Evolutionary conservation across 371 early-diverging fungal species (phyloP), one percentile per base, ranked within the genome.

Genomic region (Mucor mucedo): DNA sequence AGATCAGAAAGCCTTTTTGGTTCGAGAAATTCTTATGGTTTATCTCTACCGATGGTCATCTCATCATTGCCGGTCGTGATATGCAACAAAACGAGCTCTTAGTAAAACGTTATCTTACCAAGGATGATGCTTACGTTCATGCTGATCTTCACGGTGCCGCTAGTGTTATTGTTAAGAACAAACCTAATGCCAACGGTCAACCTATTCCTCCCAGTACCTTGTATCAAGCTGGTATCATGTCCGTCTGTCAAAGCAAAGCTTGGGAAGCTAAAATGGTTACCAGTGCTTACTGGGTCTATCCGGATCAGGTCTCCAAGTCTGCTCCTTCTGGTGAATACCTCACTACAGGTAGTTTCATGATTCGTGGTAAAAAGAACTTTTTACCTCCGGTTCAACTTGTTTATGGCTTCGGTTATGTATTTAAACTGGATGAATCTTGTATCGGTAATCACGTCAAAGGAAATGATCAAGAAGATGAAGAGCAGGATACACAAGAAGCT

Each of bases 11-110:
- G 63, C 91, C 94, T 2, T 94, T 89, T 52, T 99, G 99, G 99
- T 99, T 99, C 83, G 99, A 99, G 77, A 98, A 98, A 84, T 99
- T 98, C 69, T 66, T 93, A 52, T 99, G 99, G 98, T 99, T 98
- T 71, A 84, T 99, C 33, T 90, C 94, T 4, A 92, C 95, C 0
- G 99, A 99, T 68, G 93, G 94, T 55, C 92, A 92, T 66, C 76
- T 99, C 60, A 91, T 99, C 14, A 86, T 99, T 70, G 98, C 95
- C 35, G 99, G 99, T 44, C 91, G 92, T 48, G 99, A 99, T 80
- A 91, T 95, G 73, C 92, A 91, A 63, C 99, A 99, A 76, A 99
- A 98, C 78, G 99, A 99, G 73, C 71, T 94, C 60, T 75, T 99
- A n/a, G 95, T 99, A 14, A 97, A 95, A 69, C 84, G 90, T 21